Evolutionary conservation across 2,329 filamentous ascomycete species (phyloP).

Genomic region (Pestalotiopsis sp.): DNA sequence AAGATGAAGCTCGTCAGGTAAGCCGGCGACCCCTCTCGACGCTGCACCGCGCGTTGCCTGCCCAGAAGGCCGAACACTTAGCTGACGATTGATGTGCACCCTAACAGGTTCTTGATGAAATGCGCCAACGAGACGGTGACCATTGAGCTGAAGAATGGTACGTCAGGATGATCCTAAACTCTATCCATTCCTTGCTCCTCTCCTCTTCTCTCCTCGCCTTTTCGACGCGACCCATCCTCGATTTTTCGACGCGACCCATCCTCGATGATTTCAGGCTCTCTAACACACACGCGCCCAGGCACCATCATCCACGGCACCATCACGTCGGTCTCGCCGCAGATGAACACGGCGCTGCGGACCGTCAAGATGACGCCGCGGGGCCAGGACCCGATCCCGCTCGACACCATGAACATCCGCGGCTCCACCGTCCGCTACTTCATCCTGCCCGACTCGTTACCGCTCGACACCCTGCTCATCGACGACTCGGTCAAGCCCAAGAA

Average conservation of each 20-base stretch:
- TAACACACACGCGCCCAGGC: constrained; percentile 52
- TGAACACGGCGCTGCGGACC: constrained; percentile 95
- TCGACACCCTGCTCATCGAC: constrained; percentile 94
- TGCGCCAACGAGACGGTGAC: constrained; percentile 98
- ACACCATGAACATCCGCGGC: constrained; percentile 95
- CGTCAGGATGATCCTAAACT: constrained; percentile 18
- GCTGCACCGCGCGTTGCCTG: constrained; percentile 45
- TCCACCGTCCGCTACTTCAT: constrained; percentile 97
- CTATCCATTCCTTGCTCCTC: neutral
- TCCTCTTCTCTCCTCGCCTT: neutral
- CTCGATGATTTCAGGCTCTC: neutral
- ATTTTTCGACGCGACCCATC: neutral
- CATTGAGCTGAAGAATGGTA: constrained; percentile 98
- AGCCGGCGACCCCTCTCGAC: constrained; percentile 38
- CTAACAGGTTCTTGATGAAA: constrained; percentile 93
- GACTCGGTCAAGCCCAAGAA: constrained; percentile 99
- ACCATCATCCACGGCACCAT: constrained; percentile 97
- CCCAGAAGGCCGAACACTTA: constrained; percentile 20
- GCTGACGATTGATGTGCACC: constrained; percentile 30
- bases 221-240: neutral
- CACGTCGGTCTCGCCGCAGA: constrained; percentile 93
- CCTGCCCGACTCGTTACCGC: constrained; percentile 89
- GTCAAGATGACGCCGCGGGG: constrained; percentile 95
- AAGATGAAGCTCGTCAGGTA: constrained; percentile 98
- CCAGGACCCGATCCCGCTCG: constrained; percentile 84